Conservation (phyloP, 805 yeast genomes). For the Candida yuanshanica region DNA sequence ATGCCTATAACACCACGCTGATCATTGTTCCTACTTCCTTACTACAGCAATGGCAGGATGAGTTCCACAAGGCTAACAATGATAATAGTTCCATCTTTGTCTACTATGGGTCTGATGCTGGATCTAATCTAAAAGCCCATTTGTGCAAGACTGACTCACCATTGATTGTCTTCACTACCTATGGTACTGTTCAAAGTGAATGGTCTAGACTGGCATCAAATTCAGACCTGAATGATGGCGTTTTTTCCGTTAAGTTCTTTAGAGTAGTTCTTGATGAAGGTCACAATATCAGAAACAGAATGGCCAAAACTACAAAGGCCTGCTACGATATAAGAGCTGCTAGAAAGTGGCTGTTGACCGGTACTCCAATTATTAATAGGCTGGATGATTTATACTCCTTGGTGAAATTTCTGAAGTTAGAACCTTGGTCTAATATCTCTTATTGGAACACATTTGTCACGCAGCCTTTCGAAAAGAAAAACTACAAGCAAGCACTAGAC, state of each 20-base stretch:
- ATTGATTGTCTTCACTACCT: slow-evolving; percentile 72
- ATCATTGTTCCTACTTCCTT: slow-evolving; percentile 88
- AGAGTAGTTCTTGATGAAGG: slow-evolving; percentile 86
- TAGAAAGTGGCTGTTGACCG: slow-evolving; percentile 82
- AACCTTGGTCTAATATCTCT: slow-evolving; percentile 84
- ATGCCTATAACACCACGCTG: slow-evolving; percentile 69
- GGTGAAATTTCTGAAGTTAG: slow-evolving; percentile 66
- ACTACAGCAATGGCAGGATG: slow-evolving; percentile 86
- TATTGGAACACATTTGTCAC: slow-evolving; percentile 88
- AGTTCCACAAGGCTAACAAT: slow-evolving; percentile 55
- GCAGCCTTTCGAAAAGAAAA: slow-evolving; percentile 71
- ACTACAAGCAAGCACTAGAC: slow-evolving; percentile 66
- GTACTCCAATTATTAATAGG: slow-evolving; percentile 87
- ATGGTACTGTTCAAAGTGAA: slow-evolving; percentile 81
- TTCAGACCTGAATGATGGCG: slow-evolving; percentile 32
- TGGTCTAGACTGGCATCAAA: slow-evolving; percentile 40
- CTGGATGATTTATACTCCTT: slow-evolving; percentile 82
- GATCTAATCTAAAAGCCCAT: slow-evolving; percentile 38
- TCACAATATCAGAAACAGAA: slow-evolving; percentile 77
- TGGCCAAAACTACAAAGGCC: slow-evolving; percentile 75
- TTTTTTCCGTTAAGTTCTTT: slow-evolving; percentile 68
- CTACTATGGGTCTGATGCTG: slow-evolving; percentile 69
- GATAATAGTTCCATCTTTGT: slow-evolving; percentile 44
- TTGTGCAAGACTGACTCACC: slow-evolving; percentile 45
- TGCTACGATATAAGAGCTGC: slow-evolving; percentile 58